Conservation (phyloP, 257 asterid species). For the Jacaranda mimosifolia region DNA sequence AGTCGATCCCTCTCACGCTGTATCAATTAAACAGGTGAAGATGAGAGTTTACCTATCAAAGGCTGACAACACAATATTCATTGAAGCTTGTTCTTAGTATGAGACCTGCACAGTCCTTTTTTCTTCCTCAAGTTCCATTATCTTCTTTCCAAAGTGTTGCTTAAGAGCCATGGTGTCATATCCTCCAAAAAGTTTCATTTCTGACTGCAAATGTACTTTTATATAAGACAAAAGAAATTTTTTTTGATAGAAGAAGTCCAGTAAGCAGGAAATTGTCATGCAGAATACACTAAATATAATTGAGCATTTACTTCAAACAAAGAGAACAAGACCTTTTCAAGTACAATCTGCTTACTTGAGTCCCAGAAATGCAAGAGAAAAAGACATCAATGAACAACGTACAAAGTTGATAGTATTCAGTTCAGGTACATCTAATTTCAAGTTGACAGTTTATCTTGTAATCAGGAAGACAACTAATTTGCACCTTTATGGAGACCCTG, state of each 20-base stretch:
- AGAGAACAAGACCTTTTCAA: neutral
- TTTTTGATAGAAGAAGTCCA: no score
- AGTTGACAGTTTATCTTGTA: no score
- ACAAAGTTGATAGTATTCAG: no score
- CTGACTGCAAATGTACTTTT: constrained; percentile 68
- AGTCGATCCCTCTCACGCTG: constrained; percentile 88
- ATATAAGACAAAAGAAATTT: constrained; percentile 16
- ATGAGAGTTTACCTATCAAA: constrained; percentile 36
- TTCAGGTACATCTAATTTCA: no score
- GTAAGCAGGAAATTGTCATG: no score
- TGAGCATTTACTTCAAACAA: no score
- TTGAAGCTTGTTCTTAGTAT: constrained; percentile 15
- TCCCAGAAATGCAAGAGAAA: neutral
- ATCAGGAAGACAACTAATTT: no score
- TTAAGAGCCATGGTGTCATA: constrained; percentile 85
- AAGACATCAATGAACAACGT: no score
- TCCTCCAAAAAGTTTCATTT: constrained; percentile 92
- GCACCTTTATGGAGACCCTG: no score
- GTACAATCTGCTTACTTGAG: neutral
- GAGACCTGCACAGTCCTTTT: constrained; percentile 88
- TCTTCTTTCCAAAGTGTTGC: constrained; percentile 95
- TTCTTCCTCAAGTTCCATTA: constrained; percentile 97
- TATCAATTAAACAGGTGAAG: constrained; percentile 33
- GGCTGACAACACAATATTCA: neutral
- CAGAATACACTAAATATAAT: no score